phyloP scores from a whole-genome alignment of 495 filamentous ascomycete species.

The Penicillium waksmanii region DNA sequence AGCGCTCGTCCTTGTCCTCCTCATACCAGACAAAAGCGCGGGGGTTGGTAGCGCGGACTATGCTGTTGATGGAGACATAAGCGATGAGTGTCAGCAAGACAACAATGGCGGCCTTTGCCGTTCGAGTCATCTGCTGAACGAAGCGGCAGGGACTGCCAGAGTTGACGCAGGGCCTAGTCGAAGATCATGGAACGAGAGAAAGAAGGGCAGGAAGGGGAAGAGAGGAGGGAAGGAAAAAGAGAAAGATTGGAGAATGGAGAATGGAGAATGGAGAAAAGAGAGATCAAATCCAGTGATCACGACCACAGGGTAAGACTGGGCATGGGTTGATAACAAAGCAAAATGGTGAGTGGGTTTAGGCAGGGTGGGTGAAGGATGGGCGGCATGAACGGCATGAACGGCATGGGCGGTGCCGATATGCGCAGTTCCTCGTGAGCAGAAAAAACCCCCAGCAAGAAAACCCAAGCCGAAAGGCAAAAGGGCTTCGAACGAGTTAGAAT shows the following conservation, averaged over 20 bases:
- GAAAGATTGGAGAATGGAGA: neutral
- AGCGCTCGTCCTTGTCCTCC: conserved; percentile 59
- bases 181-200: conserved; percentile 20
- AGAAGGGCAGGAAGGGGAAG: neutral
- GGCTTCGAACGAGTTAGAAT: conserved; percentile 22
- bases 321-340: neutral
- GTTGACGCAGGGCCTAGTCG: conserved; percentile 12
- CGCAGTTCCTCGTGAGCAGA: conserved; percentile 18
- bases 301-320: neutral
- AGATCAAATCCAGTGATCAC: conserved; percentile 2
- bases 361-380: conserved; percentile 11
- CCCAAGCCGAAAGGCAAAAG: conserved; percentile 3
- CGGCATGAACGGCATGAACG: too few species aligned
- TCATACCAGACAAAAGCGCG: conserved; percentile 47
- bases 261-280: conserved; percentile 25
- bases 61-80: conserved; percentile 51
- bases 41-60: conserved; percentile 36
- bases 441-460: conserved; percentile 8
- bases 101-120: conserved; percentile 42
- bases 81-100: conserved; percentile 47
- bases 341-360: neutral
- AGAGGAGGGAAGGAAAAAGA: neutral
- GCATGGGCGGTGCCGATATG: neutral
- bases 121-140: conserved; percentile 47
- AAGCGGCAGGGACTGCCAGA: conserved; percentile 27